Conservation (phyloP, 2,329 filamentous ascomycete species). For the Juglanconis juglandina region DNA sequence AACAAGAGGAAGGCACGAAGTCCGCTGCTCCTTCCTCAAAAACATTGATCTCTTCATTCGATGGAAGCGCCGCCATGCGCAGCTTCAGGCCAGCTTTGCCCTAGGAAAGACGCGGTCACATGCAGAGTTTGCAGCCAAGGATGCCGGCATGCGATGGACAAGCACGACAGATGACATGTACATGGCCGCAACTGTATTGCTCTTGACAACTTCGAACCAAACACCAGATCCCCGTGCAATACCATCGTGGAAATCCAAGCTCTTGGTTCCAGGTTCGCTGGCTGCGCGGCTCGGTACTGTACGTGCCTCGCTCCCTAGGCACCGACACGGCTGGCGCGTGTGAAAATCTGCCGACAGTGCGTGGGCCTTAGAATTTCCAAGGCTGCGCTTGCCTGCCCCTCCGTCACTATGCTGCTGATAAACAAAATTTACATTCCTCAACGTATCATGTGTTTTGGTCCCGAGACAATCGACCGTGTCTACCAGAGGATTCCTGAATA, state of each 20-base stretch:
- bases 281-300: no score
- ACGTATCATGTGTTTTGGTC: neutral
- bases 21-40: no score
- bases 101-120: no score
- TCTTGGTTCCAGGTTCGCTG: neutral
- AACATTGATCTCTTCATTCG: no score
- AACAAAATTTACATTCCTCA: neutral
- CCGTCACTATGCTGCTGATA: neutral
- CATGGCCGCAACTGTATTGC: no score
- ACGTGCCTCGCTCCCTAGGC: neutral
- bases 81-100: no score
- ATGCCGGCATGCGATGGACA: no score
- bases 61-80: no score
- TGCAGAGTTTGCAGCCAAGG: no score
- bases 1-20: no score
- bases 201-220: no score
- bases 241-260: neutral
- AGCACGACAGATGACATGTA: no score
- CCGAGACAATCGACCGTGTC: neutral
- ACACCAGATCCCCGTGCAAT: neutral
- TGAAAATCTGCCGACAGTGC: conserved; percentile 2
- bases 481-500: neutral
- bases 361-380: neutral
- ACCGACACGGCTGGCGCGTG: neutral
- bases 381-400: neutral